A percentile compares a stretch with the other conserved stretches of the same genome.
Evolutionary conservation across 2,329 filamentous ascomycete genomes (phyloP).

Genomic region (Xylariaceae sp.): DNA sequence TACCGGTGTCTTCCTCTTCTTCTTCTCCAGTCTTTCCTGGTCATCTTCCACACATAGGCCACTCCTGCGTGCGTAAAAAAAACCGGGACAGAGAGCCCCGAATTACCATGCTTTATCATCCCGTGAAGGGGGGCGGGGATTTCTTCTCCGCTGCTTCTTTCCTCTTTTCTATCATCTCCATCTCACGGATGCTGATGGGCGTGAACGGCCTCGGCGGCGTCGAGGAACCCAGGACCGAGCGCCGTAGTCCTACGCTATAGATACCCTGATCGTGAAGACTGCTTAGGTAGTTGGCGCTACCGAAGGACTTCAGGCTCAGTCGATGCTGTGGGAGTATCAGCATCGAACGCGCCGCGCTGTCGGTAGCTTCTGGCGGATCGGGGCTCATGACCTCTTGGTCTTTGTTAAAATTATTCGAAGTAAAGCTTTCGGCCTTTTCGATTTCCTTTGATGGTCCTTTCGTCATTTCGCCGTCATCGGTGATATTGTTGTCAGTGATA

Average conservation of each 20-base stretch:
- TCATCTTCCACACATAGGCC: too few species aligned
- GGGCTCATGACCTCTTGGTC: constrained; percentile 1
- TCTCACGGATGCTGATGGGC: neutral
- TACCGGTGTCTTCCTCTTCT: too few species aligned
- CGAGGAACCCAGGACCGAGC: constrained; percentile 19
- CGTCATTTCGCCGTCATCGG: constrained; percentile 4
- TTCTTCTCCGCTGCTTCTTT: neutral
- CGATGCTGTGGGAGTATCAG: constrained; percentile 13
- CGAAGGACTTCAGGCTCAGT: constrained; percentile 24
- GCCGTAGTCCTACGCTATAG: constrained; percentile 22
- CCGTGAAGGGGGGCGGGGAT: too few species aligned
- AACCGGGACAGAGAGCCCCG: too few species aligned
- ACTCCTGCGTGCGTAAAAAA: too few species aligned
- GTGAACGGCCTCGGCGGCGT: constrained; percentile 14
- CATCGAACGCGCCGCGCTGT: neutral
- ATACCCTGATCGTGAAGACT: constrained; percentile 28
- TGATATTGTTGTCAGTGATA: constrained; percentile 11
- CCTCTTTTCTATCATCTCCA: neutral
- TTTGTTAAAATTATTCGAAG: neutral
- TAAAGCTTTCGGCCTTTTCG: neutral
- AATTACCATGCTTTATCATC: too few species aligned
- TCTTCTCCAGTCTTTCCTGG: too few species aligned
- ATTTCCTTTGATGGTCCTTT: neutral
- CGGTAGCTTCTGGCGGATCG: constrained; percentile 1
- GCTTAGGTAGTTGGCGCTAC: constrained; percentile 29